Percentiles rank a stretch among this genome's conserved stretches.
Conservation (phyloP, 2,329 filamentous ascomycete species). For the Verticillium klebahnii region DNA sequence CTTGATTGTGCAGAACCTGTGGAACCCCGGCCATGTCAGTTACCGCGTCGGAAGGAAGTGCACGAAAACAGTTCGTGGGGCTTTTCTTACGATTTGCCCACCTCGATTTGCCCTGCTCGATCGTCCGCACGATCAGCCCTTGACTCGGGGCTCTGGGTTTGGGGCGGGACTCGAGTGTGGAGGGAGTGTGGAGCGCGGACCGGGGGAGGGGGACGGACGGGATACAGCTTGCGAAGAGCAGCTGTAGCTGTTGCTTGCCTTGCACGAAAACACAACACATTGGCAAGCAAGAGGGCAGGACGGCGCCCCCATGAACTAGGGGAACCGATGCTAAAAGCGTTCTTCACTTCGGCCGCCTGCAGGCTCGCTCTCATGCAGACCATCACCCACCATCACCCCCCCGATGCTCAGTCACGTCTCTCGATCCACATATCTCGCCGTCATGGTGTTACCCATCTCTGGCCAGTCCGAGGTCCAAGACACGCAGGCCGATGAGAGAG, state of each 20-base stretch:
- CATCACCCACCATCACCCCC: background rate
- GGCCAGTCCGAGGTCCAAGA: background rate
- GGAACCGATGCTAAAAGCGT: background rate
- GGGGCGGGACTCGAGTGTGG: background rate
- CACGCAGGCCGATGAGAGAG: background rate
- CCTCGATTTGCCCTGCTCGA: background rate
- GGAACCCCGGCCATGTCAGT: background rate
- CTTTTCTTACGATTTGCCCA: background rate
- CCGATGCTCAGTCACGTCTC: background rate
- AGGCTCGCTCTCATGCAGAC: background rate
- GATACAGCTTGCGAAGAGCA: background rate
- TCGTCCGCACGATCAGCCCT: background rate
- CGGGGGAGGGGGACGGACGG: background rate
- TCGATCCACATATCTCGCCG: background rate
- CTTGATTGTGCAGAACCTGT: background rate
- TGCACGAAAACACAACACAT: background rate
- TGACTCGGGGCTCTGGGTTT: background rate
- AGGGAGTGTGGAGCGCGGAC: background rate
- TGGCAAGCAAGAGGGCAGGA: background rate
- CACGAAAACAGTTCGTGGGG: too few species aligned
- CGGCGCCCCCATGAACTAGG: background rate
- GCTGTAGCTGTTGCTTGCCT: background rate
- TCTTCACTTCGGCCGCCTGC: background rate
- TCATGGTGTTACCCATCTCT: background rate
- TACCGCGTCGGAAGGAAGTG: background rate